A percentile compares a stretch with the other conserved stretches of the same genome.
These are phyloP conservation scores for Aspergillus nanangensis DNA, from an alignment of 495 filamentous ascomycete genomes.

Conservation along the genomic window DNA sequence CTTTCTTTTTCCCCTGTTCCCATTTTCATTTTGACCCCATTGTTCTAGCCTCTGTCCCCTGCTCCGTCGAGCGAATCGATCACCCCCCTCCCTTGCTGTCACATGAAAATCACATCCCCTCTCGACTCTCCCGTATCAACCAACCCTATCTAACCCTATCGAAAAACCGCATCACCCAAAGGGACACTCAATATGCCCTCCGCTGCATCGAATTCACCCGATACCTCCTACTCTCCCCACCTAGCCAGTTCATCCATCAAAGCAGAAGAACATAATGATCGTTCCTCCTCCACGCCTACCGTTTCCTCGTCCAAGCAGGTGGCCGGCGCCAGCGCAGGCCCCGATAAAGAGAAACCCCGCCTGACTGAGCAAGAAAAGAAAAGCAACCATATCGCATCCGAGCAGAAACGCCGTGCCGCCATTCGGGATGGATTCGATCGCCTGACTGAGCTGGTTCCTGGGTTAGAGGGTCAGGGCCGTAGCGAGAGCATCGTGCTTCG, in stretches of 20 bases:
- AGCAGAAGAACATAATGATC: conserved; percentile 30
- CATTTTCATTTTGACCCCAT: not conserved
- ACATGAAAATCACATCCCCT: conserved; percentile 2
- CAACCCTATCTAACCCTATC: too few species aligned
- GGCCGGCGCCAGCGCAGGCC: conserved; percentile 42
- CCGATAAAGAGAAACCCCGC: conserved; percentile 62
- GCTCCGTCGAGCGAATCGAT: conserved; percentile 2
- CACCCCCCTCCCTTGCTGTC: not conserved
- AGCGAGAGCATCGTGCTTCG: conserved; percentile 81
- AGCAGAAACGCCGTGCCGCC: conserved; percentile 82
- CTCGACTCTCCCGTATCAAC: conserved; percentile 9
- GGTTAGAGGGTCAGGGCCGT: conserved; percentile 74
- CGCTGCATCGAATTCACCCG: conserved; percentile 19
- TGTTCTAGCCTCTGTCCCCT: not conserved
- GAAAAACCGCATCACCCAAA: not conserved
- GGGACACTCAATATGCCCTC: conserved; percentile 4
- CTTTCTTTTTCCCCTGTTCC: not conserved
- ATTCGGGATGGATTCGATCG: conserved; percentile 87
- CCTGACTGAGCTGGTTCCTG: conserved; percentile 78
- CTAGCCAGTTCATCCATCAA: conserved; percentile 16
- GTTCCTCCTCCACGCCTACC: conserved; percentile 49
- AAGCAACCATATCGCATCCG: conserved; percentile 83
- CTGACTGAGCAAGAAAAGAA: conserved; percentile 86
- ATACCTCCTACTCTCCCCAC: conserved; percentile 20
- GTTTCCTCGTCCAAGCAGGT: conserved; percentile 51